Conservation (phyloP, 768 basidiomycete species). For the Suillus occidentalis region DNA sequence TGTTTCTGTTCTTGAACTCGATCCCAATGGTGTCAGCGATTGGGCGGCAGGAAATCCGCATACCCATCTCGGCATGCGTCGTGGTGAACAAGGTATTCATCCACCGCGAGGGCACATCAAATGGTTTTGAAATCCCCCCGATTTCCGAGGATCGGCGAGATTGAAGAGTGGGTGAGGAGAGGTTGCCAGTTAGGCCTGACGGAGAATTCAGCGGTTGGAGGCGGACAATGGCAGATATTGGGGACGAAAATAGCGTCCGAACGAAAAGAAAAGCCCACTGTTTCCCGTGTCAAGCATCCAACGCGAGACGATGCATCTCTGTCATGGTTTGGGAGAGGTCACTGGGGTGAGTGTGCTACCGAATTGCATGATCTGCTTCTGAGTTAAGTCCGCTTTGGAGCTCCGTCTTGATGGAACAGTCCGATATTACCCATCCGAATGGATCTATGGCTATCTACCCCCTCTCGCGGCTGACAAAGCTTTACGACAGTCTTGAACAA, state of each 20-base stretch:
- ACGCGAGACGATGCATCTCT: conserved; percentile 41
- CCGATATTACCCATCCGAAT: conserved; percentile 70
- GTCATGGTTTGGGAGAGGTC: conserved; percentile 89
- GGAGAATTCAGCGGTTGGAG: conserved; percentile 69
- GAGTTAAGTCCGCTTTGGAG: conserved; percentile 36
- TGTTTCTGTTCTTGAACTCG: conserved; percentile 84
- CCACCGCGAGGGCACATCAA: conserved; percentile 66
- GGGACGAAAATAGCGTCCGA: conserved; percentile 56
- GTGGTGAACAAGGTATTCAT: conserved; percentile 87
- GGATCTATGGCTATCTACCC: conserved; percentile 49
- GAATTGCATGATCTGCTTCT: conserved; percentile 10
- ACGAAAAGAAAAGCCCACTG: conserved; percentile 39
- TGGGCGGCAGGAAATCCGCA: conserved; percentile 41
- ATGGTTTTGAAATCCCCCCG: conserved; percentile 64
- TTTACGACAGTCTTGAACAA: conserved; percentile 83
- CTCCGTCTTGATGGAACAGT: conserved; percentile 74
- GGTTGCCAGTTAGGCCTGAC: conserved; percentile 42
- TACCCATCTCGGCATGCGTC: conserved; percentile 72
- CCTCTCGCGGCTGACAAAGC: conserved; percentile 65
- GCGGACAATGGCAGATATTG: conserved; percentile 65
- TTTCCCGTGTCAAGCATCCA: conserved; percentile 46
- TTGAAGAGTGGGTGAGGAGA: conserved; percentile 81
- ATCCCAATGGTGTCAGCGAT: conserved; percentile 74
- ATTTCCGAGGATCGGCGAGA: conserved; percentile 83
- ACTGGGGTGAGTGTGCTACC: conserved; percentile 49